Evolutionary conservation across 2,329 filamentous ascomycete genomes (phyloP), one percentile per base, ranked within the genome.

Genomic region (Chaetomiaceae sp.): DNA sequence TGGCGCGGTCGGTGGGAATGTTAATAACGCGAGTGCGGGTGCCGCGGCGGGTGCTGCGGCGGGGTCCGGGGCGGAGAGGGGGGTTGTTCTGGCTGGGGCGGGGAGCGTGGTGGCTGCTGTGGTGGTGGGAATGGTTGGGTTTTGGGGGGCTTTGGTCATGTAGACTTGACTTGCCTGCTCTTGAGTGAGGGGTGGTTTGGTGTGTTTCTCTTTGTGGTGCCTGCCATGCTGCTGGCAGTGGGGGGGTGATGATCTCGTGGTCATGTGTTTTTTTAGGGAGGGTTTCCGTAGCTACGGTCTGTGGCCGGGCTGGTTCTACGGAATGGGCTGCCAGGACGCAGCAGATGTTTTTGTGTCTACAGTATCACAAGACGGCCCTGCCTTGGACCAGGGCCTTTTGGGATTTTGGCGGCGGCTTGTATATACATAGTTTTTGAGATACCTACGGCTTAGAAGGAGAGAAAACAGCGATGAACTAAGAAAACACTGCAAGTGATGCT

Each of bases 141-240:
- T n/a, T n/a, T n/a, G n/a, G n/a, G 33, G 34, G 18, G 25, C 27
- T 20, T 46, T 45, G 40, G 32, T 38, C 32, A 4, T 51, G 40
- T 51, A 51, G 21, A 9, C 9, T 44, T 8, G 6, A n/a, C n/a
- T n/a, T n/a, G n/a, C n/a, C n/a, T n/a, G n/a, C n/a, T n/a, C n/a
- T n/a, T 34, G 2, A 10, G 34, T 37, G n/a, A 1, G 21, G 33
- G 33, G 32, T 18, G 23, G 29, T n/a, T 33, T 5, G 11, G 27
- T 10, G 13, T 30, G 20, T 41, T 42, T 33, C 3, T 25, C 4
- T 23, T 27, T 11, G 34, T 16, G 20, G n/a, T 16, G 11, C 20
- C 32, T 14, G 43, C 7, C 20, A 30, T 25, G 43, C 43, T 45
- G 43, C 43, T 45, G 43, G 43, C 42, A 45, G 42, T 32, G 34